A percentile compares a stretch with the other conserved stretches of the same genome.
phyloP scores from a whole-genome alignment of 2,329 filamentous ascomycete species.

The Lecanicillium sp. region DNA sequence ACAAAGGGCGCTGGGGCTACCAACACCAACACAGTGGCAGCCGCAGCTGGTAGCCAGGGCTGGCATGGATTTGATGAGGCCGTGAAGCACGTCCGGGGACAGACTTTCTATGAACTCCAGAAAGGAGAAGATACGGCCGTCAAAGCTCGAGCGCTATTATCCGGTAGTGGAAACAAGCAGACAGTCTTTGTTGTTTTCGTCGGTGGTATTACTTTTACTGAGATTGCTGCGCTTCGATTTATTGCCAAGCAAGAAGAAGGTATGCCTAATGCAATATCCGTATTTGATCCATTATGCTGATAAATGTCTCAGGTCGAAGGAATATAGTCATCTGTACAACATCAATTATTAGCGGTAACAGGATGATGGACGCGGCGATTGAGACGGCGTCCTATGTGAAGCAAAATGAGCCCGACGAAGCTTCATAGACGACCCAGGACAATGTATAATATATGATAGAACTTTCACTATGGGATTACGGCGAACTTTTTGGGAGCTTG shows the following conservation, averaged over 20 bases:
- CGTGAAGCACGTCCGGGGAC: conserved; percentile 76
- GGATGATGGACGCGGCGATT: conserved; percentile 78
- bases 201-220: conserved; percentile 92
- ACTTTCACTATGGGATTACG: too few relatives aligned
- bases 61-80: conserved; percentile 93
- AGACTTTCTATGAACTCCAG: conserved; percentile 86
- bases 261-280: conserved; percentile 20
- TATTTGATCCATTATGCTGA: conserved; percentile 3
- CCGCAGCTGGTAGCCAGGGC: conserved; percentile 60
- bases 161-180: conserved; percentile 70
- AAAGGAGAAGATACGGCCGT: conserved; percentile 89
- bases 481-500: too few relatives aligned
- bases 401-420: conserved; percentile 19
- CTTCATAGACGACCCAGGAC: conserved; percentile 8
- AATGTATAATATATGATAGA: conserved; percentile 2
- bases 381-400: conserved; percentile 58
- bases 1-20: conserved; percentile 50
- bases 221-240: conserved; percentile 89
- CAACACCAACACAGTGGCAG: conserved; percentile 16
- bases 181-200: conserved; percentile 94
- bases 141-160: conserved; percentile 74
- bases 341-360: conserved; percentile 80
- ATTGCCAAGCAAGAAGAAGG: conserved; percentile 76
- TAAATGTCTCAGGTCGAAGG: conserved; percentile 47
- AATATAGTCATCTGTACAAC: conserved; percentile 91